Conservation (phyloP, 2,329 filamentous ascomycete species). For the Stemphylium vesicarium region DNA sequence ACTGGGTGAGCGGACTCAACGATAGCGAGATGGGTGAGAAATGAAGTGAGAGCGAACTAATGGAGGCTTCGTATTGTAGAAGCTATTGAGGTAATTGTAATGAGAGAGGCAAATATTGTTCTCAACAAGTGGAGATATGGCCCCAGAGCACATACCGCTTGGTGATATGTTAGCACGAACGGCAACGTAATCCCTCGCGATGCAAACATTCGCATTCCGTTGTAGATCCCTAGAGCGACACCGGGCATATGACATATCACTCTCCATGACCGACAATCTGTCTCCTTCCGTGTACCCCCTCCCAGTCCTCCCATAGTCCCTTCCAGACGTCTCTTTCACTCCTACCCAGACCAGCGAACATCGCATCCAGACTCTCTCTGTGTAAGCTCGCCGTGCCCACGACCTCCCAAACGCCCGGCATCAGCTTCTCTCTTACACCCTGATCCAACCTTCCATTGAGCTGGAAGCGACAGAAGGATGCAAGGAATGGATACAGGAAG, state of each 20-base stretch:
- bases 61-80: not conserved
- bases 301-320: slow-evolving; percentile 47
- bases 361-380: slow-evolving; percentile 40
- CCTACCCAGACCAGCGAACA: slow-evolving; percentile 46
- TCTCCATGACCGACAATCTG: slow-evolving; percentile 14
- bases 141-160: not conserved
- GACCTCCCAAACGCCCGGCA: slow-evolving; percentile 58
- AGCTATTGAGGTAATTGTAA: not conserved
- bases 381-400: slow-evolving; percentile 41
- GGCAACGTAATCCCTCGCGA: too few species aligned
- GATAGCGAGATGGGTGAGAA: not conserved
- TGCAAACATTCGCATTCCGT: not conserved
- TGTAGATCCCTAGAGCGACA: not conserved
- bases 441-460: slow-evolving; percentile 57
- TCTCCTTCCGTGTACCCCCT: slow-evolving; percentile 32
- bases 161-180: not conserved
- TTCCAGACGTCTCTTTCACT: slow-evolving; percentile 47
- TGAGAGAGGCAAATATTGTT: not conserved
- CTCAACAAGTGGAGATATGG: not conserved
- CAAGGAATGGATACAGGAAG: slow-evolving; percentile 64
- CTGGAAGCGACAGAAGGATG: slow-evolving; percentile 62
- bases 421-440: slow-evolving; percentile 63
- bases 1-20: not conserved
- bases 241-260: not conserved
- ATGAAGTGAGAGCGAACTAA: not conserved